Evolutionary conservation across 345 rosid genomes (phyloP).

Genomic region (Ceriops decandra): DNA sequence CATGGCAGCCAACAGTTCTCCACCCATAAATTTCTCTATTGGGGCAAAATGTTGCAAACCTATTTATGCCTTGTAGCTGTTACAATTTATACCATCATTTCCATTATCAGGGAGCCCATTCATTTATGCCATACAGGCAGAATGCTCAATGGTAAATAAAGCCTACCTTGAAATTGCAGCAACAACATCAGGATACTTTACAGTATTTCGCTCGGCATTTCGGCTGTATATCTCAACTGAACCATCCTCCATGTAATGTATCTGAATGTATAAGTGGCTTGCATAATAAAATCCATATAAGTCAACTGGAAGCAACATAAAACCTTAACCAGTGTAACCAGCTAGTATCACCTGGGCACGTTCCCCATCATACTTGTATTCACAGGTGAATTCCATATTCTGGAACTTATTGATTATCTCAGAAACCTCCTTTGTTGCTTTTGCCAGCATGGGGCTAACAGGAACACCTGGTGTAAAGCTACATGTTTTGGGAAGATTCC

Average conservation of each 20-base stretch:
- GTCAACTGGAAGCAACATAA: background rate
- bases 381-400: slow-evolving; percentile 70
- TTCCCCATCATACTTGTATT: slow-evolving; percentile 96
- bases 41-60: no score
- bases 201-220: slow-evolving; percentile 89
- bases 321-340: slow-evolving; percentile 6
- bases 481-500: slow-evolving; percentile 78
- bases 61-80: background rate
- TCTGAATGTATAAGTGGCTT: slow-evolving; percentile 34
- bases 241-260: slow-evolving; percentile 86
- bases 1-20: no score
- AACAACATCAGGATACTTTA: slow-evolving; percentile 86
- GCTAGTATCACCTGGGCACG: slow-evolving; percentile 79
- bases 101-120: no score
- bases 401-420: slow-evolving; percentile 86
- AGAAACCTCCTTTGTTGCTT: slow-evolving; percentile 76
- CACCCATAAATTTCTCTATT: no score
- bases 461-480: slow-evolving; percentile 79
- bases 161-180: slow-evolving; percentile 62
- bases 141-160: slow-evolving; percentile 8
- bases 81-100: background rate
- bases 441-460: slow-evolving; percentile 95
- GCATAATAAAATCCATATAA: background rate
- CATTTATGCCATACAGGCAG: background rate
- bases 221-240: slow-evolving; percentile 92